Evolutionary conservation across 2,329 filamentous ascomycete species (phyloP).

Genomic region (Colletotrichum filicis): DNA sequence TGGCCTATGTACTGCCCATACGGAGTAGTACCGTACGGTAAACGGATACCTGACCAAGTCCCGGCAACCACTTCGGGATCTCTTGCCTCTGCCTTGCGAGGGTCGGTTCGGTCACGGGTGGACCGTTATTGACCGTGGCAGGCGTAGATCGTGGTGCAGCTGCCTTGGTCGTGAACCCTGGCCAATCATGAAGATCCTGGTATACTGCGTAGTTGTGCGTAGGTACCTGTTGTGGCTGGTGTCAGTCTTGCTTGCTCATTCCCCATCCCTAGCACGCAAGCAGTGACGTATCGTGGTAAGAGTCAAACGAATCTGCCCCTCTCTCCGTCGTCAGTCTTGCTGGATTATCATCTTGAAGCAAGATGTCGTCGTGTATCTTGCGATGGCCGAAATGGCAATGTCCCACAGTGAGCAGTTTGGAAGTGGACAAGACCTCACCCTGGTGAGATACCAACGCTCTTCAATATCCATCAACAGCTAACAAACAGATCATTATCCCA

Average conservation of each 20-base stretch:
- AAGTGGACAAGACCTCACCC: neutral
- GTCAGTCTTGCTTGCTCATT: constrained; percentile 22
- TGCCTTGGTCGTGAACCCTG: constrained; percentile 20
- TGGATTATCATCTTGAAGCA: neutral
- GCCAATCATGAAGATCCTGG: constrained; percentile 7
- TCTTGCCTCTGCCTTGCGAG: neutral
- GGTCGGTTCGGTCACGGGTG: neutral
- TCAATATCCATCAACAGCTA: constrained; percentile 16
- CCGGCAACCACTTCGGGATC: neutral
- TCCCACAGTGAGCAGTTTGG: constrained; percentile 7
- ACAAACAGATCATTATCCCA: constrained; percentile 25
- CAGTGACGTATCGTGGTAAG: constrained; percentile 18
- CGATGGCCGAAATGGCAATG: neutral
- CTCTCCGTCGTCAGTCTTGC: neutral
- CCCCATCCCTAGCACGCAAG: constrained; percentile 27
- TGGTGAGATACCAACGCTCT: constrained; percentile 11
- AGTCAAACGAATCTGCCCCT: constrained; percentile 1
- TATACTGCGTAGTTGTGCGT: neutral
- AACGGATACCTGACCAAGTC: neutral
- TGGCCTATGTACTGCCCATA: neutral
- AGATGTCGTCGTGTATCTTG: neutral
- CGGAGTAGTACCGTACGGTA: neutral
- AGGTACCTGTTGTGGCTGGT: constrained; percentile 23
- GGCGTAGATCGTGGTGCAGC: neutral
- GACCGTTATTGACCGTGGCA: neutral